Percentiles rank a stretch among this genome's conserved stretches.
Evolutionary conservation across 2,329 filamentous ascomycete species (phyloP).

Genomic region (Macrophomina phaseolina): DNA sequence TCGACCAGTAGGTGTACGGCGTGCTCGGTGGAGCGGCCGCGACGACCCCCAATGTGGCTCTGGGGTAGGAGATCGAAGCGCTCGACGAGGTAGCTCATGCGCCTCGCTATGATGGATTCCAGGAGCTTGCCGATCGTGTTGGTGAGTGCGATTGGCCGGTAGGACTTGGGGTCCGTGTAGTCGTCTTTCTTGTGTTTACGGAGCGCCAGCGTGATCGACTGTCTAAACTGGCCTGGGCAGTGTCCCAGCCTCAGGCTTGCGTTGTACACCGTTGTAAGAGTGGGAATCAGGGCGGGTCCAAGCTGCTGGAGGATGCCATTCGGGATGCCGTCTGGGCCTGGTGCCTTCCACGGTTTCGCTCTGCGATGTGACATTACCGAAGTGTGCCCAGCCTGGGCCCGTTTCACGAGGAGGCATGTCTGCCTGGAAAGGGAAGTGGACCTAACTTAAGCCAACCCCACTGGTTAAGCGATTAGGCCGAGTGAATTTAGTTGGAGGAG

Average conservation of each 20-base stretch:
- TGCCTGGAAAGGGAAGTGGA: too few relatives aligned
- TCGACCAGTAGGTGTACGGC: constrained; percentile 25
- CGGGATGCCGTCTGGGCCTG: constrained; percentile 31
- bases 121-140: constrained; percentile 36
- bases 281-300: background rate
- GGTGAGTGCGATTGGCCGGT: constrained; percentile 35
- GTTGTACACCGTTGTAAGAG: too few relatives aligned
- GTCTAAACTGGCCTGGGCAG: too few relatives aligned
- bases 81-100: constrained; percentile 27
- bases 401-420: too few relatives aligned
- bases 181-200: too few relatives aligned
- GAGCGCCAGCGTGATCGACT: too few relatives aligned
- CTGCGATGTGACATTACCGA: background rate
- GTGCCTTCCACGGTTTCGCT: constrained; percentile 31
- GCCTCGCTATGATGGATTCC: constrained; percentile 33
- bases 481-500: too few relatives aligned
- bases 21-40: background rate
- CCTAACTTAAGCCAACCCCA: too few relatives aligned
- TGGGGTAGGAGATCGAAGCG: constrained; percentile 6
- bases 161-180: constrained; percentile 32
- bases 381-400: too few relatives aligned
- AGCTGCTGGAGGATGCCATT: constrained; percentile 13
- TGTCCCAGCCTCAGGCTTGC: too few relatives aligned
- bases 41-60: constrained; percentile 1
- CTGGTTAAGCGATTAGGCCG: too few relatives aligned